Conservation (phyloP, 352 stramenopile species). For the Phytophthora pistaciae region DNA sequence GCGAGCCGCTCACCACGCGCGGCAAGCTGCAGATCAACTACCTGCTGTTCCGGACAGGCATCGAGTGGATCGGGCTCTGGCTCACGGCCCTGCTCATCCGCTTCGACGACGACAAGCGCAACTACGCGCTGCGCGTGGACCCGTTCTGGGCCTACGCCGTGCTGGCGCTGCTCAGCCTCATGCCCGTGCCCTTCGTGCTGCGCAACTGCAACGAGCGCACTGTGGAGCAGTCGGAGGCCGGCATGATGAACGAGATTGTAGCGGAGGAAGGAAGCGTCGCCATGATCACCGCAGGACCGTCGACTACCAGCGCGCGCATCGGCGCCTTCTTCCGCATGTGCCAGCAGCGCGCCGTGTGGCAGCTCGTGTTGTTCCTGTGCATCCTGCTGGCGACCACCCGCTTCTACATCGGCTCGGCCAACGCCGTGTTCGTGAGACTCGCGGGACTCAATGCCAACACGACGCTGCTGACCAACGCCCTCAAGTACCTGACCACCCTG, state of each 20-base stretch:
- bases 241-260: slow-evolving; percentile 33
- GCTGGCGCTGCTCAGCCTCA: slow-evolving; percentile 59
- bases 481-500: slow-evolving; percentile 64
- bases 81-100: slow-evolving; percentile 53
- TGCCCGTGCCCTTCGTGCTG: slow-evolving; percentile 71
- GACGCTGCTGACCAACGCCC: slow-evolving; percentile 54
- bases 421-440: slow-evolving; percentile 47
- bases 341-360: slow-evolving; percentile 79
- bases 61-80: slow-evolving; percentile 65
- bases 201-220: slow-evolving; percentile 68
- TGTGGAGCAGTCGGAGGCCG: slow-evolving; percentile 35
- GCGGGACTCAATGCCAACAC: slow-evolving; percentile 48
- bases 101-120: slow-evolving; percentile 50
- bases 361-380: slow-evolving; percentile 78
- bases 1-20: slow-evolving; percentile 72
- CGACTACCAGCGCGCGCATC: slow-evolving; percentile 28
- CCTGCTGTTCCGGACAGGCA: slow-evolving; percentile 62
- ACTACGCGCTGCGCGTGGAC: slow-evolving; percentile 61
- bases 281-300: slow-evolving; percentile 24
- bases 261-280: slow-evolving; percentile 38
- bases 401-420: slow-evolving; percentile 66
- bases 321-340: slow-evolving; percentile 71
- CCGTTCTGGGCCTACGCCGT: slow-evolving; percentile 59
- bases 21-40: slow-evolving; percentile 85
- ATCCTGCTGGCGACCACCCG: slow-evolving; percentile 59